These are phyloP conservation scores for Macrolepiota albuminosa DNA, from an alignment of 768 basidiomycete species.

Conservation along the genomic window DNA sequence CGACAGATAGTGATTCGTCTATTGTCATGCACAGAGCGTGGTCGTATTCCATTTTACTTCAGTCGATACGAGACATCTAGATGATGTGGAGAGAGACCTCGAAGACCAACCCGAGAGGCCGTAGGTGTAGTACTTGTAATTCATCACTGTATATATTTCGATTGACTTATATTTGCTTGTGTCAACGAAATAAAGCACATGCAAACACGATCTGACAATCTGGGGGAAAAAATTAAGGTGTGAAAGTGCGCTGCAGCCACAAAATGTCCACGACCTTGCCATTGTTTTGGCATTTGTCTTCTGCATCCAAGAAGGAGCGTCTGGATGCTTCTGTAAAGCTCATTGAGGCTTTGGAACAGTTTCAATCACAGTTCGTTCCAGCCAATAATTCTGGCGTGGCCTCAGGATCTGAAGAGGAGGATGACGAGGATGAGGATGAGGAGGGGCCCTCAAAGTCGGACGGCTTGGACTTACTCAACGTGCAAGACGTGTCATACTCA, in stretches of 20 bases:
- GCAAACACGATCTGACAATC: conserved; percentile 11
- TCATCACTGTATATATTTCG: too few species aligned
- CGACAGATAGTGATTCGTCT: too few species aligned
- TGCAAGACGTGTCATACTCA: conserved; percentile 91
- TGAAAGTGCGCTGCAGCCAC: conserved; percentile 2
- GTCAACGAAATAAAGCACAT: neutral
- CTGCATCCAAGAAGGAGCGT: conserved; percentile 71
- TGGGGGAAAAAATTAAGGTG: conserved; percentile 12
- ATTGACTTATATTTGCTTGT: conserved; percentile 7
- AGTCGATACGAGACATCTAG: too few species aligned
- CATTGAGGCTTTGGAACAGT: conserved; percentile 74
- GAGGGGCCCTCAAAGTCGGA: conserved; percentile 37
- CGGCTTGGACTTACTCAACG: conserved; percentile 63
- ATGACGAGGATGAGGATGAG: conserved; percentile 38
- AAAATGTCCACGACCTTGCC: conserved; percentile 84
- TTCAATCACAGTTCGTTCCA: conserved; percentile 64
- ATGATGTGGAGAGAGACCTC: neutral
- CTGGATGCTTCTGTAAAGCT: conserved; percentile 85
- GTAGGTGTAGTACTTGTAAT: too few species aligned
- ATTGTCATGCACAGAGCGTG: too few species aligned
- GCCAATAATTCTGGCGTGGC: conserved; percentile 25
- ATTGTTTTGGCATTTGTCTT: conserved; percentile 92
- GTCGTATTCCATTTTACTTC: too few species aligned
- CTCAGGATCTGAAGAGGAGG: conserved; percentile 41
- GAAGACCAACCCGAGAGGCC: neutral